Percentiles rank a stretch among this genome's conserved stretches.
These are phyloP conservation scores for Candida michaelii DNA, from an alignment of 805 yeast species.

Conservation along the genomic window DNA sequence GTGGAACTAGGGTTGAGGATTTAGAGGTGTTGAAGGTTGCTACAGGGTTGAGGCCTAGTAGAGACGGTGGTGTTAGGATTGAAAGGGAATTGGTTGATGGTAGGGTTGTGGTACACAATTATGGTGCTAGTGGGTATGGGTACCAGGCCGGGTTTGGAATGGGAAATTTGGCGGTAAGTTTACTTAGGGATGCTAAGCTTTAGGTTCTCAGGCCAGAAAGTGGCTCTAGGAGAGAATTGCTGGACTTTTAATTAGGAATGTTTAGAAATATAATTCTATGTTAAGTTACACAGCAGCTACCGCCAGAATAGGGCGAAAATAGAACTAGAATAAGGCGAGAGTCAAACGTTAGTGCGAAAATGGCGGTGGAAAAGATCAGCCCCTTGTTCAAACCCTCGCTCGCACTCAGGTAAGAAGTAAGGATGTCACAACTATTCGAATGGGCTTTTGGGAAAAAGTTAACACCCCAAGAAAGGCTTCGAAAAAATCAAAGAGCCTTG, in stretches of 20 bases:
- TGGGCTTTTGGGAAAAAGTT: slow-evolving; percentile 95
- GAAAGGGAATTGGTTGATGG: slow-evolving; percentile 48
- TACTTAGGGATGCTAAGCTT: slow-evolving; percentile 15
- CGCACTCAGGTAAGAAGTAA: no score
- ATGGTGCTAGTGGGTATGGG: slow-evolving; percentile 15
- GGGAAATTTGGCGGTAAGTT: slow-evolving; percentile 48
- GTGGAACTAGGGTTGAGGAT: slow-evolving; percentile 32
- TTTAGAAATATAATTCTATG: no score
- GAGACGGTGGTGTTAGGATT: slow-evolving; percentile 74
- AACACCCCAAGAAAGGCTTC: slow-evolving; percentile 92
- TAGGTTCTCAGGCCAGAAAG: slow-evolving; percentile 1
- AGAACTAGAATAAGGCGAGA: no score
- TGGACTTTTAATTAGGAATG: no score
- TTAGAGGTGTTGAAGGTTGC: slow-evolving; percentile 61
- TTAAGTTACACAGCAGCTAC: no score
- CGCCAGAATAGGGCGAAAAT: no score
- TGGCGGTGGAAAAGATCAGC: no score
- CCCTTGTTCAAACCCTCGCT: no score
- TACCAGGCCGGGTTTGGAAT: slow-evolving; percentile 57
- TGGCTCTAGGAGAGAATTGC: no score
- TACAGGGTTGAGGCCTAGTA: slow-evolving; percentile 75
- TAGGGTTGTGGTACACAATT: slow-evolving; percentile 54
- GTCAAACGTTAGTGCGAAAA: no score
- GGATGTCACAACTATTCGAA: slow-evolving; percentile 52
- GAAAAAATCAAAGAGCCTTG: slow-evolving; percentile 92